These are phyloP conservation scores for Talaromyces thailandensis DNA, from an alignment of 495 filamentous ascomycete genomes.

Conservation along the genomic window DNA sequence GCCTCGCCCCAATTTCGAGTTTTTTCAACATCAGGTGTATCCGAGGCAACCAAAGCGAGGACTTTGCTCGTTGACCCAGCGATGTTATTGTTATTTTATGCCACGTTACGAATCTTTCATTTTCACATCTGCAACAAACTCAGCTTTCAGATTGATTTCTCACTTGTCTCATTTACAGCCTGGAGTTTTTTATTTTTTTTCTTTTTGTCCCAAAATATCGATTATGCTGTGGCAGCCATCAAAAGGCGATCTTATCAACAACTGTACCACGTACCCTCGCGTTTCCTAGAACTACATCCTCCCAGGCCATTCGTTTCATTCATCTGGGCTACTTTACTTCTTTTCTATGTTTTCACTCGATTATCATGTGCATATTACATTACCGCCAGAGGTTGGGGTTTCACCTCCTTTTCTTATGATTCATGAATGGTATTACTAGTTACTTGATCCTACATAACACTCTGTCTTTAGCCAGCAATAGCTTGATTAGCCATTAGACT, in stretches of 20 bases:
- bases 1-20: neutral
- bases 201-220: neutral
- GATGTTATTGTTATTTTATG: neutral
- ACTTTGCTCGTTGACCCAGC: neutral
- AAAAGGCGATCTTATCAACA: neutral
- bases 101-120: slow-evolving; percentile 1
- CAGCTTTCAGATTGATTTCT: neutral
- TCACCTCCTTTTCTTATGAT: neutral
- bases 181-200: neutral
- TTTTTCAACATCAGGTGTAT: neutral
- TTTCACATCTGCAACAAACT: neutral
- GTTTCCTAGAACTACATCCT: neutral
- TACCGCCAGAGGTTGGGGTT: neutral
- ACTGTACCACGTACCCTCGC: neutral
- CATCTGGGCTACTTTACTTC: neutral
- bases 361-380: neutral
- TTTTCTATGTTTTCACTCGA: neutral
- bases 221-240: too few species aligned
- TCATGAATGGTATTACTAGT: neutral
- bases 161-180: neutral
- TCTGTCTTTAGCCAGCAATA: neutral
- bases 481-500: neutral
- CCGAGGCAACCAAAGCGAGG: too few species aligned
- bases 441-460: neutral
- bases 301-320: neutral